Evolutionary conservation across 176 grass and related monocot species (phyloP).

Genomic region (Juncus inflexus): DNA sequence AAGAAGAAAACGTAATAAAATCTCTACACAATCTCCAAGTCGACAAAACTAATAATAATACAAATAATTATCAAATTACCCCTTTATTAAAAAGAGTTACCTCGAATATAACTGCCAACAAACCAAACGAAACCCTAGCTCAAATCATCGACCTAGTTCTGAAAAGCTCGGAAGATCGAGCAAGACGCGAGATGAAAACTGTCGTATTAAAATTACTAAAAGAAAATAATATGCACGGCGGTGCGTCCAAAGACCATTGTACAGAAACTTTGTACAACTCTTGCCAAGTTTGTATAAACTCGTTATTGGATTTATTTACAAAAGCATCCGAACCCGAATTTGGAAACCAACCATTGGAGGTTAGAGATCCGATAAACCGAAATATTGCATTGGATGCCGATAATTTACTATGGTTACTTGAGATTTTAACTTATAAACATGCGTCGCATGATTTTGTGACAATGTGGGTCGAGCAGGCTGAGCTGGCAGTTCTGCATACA

Average conservation of each 20-base stretch:
- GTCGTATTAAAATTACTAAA: conserved; percentile 78
- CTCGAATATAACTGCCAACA: conserved; percentile 34
- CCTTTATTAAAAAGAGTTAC: conserved; percentile 67
- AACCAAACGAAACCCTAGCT: conserved; percentile 45
- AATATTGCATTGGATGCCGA: conserved; percentile 59
- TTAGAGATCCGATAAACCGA: conserved; percentile 37
- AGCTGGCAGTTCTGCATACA: conserved; percentile 54
- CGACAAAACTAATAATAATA: conserved; percentile 14
- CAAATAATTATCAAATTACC: conserved; percentile 31
- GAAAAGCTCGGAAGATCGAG: conserved; percentile 65
- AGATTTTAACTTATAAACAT: conserved; percentile 56
- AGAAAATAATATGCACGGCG: conserved; percentile 43
- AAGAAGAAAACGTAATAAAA: conserved; percentile 72
- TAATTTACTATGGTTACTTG: conserved; percentile 72
- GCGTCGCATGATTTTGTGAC: conserved; percentile 46
- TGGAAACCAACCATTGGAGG: conserved; percentile 31
- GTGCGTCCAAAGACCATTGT: conserved; percentile 49
- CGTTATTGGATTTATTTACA: conserved; percentile 40
- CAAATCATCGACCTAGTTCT: conserved; percentile 72
- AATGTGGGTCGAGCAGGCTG: conserved; percentile 52
- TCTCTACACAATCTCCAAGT: conserved; percentile 54
- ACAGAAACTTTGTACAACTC: conserved; percentile 45
- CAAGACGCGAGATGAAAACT: conserved; percentile 66
- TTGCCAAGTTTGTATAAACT: conserved; percentile 52
- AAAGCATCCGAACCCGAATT: conserved; percentile 42